Conservation (phyloP, 768 basidiomycete species). For the Pulveroboletus ravenelii region DNA sequence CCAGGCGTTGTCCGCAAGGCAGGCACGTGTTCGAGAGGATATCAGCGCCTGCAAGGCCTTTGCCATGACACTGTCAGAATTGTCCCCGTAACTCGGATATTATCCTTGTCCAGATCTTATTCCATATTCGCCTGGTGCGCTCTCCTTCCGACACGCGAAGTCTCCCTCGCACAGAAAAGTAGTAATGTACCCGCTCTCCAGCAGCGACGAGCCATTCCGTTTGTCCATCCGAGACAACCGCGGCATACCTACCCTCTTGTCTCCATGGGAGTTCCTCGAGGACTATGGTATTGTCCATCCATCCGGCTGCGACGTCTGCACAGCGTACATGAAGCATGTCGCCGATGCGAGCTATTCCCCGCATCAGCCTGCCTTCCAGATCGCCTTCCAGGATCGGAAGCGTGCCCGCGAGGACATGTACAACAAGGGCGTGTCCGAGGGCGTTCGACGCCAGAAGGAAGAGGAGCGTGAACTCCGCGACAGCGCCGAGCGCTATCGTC, state of each 20-base stretch:
- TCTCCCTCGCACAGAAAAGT: slow-evolving; percentile 8
- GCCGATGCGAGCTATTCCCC: slow-evolving; percentile 36
- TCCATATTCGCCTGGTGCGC: slow-evolving; percentile 19
- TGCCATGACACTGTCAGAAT: slow-evolving; percentile 5
- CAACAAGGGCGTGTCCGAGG: slow-evolving; percentile 38
- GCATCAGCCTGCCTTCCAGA: slow-evolving; percentile 36
- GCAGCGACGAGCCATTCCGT: slow-evolving; percentile 30
- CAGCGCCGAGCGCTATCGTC: slow-evolving; percentile 30
- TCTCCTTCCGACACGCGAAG: neutral
- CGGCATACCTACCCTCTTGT: slow-evolving; percentile 30
- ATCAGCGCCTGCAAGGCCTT: slow-evolving; percentile 26
- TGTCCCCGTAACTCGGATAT: slow-evolving; percentile 13
- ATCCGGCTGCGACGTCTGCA: slow-evolving; percentile 36
- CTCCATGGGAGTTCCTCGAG: slow-evolving; percentile 38
- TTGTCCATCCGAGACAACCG: slow-evolving; percentile 26
- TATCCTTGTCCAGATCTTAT: slow-evolving; percentile 13
- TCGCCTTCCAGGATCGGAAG: slow-evolving; percentile 38
- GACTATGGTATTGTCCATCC: slow-evolving; percentile 39
- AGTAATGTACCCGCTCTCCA: slow-evolving; percentile 31
- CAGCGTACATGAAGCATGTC: slow-evolving; percentile 38
- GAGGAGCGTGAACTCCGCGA: slow-evolving; percentile 35
- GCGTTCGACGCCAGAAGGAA: slow-evolving; percentile 37
- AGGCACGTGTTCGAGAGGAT: slow-evolving; percentile 28
- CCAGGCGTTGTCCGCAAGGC: slow-evolving; percentile 27
- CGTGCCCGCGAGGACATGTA: slow-evolving; percentile 35